Conservation (phyloP, 2,329 filamentous ascomycete genomes). For the Diaporthe capsici region DNA sequence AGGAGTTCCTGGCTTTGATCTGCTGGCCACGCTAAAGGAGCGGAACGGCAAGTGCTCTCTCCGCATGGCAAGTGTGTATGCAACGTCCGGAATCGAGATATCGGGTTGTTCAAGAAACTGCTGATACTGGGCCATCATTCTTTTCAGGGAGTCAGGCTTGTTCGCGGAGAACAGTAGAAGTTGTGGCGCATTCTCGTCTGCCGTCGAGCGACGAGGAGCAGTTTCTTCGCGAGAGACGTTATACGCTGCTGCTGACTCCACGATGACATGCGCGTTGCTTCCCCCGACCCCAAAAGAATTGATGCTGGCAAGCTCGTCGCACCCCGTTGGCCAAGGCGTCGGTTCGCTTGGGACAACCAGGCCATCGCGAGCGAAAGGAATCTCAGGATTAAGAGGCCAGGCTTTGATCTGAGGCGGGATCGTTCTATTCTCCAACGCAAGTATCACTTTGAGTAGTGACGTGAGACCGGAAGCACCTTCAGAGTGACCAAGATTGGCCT, state of each 20-base stretch:
- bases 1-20: background rate
- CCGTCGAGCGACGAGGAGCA: constrained; percentile 46
- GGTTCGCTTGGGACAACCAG: constrained; percentile 46
- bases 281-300: constrained; percentile 7
- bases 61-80: constrained; percentile 16
- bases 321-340: constrained; percentile 49
- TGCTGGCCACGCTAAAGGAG: background rate
- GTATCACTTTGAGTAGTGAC: constrained; percentile 58
- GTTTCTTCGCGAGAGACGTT: constrained; percentile 54
- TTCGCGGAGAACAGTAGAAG: constrained; percentile 30
- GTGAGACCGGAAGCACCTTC: constrained; percentile 60
- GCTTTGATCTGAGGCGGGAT: constrained; percentile 51
- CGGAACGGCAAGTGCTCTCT: background rate
- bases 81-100: background rate
- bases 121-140: background rate
- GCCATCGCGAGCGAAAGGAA: constrained; percentile 47
- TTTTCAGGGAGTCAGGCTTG: background rate
- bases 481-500: constrained; percentile 59
- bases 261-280: constrained; percentile 38
- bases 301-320: constrained; percentile 45
- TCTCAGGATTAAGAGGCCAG: constrained; percentile 46
- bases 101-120: background rate
- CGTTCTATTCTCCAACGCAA: constrained; percentile 55
- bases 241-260: constrained; percentile 43
- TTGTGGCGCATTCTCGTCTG: background rate